Base-by-base conservation (phyloP, 2,329 filamentous ascomycete genomes). In the Alternaria angustiovoidea region DNA sequence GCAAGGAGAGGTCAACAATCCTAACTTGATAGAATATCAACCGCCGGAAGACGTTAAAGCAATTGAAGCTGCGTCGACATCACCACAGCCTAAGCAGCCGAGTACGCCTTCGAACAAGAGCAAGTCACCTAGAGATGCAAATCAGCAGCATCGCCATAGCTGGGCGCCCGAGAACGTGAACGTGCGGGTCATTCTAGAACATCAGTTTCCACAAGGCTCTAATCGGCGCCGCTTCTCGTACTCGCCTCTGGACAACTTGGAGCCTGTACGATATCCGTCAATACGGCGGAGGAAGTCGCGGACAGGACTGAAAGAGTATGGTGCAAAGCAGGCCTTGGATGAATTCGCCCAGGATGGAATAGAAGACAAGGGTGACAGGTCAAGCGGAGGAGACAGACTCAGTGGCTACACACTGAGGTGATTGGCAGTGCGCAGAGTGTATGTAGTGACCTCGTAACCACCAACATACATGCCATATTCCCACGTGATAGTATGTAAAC, bases 81-180 rank as follows among this genome's bases (percentile, higher is more conserved):
- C 36, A 26, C 52, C 43, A 30, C 20, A 44, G 38, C 30, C 57
- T 43, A 57, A 62, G 39, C 47, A 55, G 22, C 59, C 63, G 0
- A 32, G 39, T 2, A 60, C 62, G 22, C 62, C 66, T 2, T 47
- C 42, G n/a, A 43, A 43, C 36, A 43, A 57, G 7, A 59, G 52
- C 32, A 57, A 38, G n/a, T 32, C 41, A n/a, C 34, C 56, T 5
- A 67, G 58, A 51, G 22, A 16, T 26, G 54, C 49, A 38, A 18
- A 39, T 6, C 38, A 38, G 12, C 41, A 60, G 1, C 59, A 61
- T n/a, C 58, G 67, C 39, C 66, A 65, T 26, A 68, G 64, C 24
- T 72, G 68, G 67, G 64, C 63, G 7, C 70, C 70, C 2, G 71
- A 74, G 12, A 71, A 67, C 24, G 56, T 75, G 34, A 73, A 73